Evolutionary conservation across 2,329 filamentous ascomycete genomes (phyloP).

Genomic region (Parascedosporium putredinis): DNA sequence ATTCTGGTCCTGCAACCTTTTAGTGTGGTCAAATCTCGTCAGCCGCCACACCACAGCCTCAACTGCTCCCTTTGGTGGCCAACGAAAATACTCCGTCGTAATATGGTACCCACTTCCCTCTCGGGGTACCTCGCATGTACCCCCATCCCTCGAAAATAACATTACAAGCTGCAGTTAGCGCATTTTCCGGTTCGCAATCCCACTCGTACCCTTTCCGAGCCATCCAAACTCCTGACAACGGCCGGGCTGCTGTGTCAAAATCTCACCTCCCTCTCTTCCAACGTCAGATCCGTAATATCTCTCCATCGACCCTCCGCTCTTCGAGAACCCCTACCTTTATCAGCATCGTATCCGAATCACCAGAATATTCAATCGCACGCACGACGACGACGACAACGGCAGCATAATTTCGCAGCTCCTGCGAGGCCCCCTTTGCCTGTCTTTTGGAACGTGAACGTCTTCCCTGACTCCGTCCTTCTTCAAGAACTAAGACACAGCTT

Average conservation of each 20-base stretch:
- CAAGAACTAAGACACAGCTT: neutral
- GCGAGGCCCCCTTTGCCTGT: neutral
- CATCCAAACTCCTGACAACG: slow-evolving; percentile 3
- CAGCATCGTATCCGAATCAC: no score
- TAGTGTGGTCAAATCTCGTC: neutral
- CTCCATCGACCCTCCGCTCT: neutral
- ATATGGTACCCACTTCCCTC: neutral
- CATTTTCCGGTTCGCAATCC: neutral
- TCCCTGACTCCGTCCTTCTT: neutral
- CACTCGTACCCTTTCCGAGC: neutral
- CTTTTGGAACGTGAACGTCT: neutral
- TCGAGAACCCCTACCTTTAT: neutral
- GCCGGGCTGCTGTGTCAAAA: neutral
- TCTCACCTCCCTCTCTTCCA: neutral
- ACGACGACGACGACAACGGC: neutral
- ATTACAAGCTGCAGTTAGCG: slow-evolving; percentile 1
- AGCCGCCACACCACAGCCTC: slow-evolving; percentile 1
- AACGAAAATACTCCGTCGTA: neutral
- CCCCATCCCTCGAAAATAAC: no score
- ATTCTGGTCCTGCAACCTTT: neutral
- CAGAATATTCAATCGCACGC: no score
- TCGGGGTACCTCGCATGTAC: neutral
- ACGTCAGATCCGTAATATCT: neutral
- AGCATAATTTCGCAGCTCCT: neutral
- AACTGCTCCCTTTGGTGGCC: neutral